These are phyloP conservation scores for Sindora glabra DNA, from an alignment of 306 rosid genomes.

Conservation along the genomic window DNA sequence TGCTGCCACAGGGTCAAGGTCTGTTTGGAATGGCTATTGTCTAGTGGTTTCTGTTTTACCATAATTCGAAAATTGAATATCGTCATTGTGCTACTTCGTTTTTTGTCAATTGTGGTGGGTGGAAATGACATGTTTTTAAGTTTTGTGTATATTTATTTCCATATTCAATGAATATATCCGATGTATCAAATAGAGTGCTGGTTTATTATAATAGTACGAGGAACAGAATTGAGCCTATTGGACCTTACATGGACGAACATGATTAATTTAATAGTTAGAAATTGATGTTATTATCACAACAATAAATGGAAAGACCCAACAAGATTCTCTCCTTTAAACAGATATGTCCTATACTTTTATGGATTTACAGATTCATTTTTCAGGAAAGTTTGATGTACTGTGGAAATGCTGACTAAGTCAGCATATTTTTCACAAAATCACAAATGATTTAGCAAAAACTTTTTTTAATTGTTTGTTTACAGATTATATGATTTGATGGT, in stretches of 20 bases:
- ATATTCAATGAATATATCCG: neutral
- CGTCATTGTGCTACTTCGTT: neutral
- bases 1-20: conserved; percentile 89
- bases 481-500: neutral
- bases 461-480: neutral
- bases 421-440: neutral
- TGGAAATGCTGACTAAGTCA: neutral
- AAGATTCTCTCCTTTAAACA: too few species aligned
- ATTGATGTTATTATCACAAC: too few species aligned
- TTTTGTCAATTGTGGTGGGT: neutral
- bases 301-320: too few species aligned
- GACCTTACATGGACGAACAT: too few species aligned
- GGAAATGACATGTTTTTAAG: neutral
- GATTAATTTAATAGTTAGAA: neutral
- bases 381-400: conserved; percentile 10
- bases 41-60: conserved; percentile 9
- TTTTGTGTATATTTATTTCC: neutral
- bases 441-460: neutral
- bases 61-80: conserved; percentile 8
- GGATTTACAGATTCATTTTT: neutral
- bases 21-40: conserved; percentile 19
- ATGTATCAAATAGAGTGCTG: too few species aligned
- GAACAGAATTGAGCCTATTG: too few species aligned
- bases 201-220: too few species aligned
- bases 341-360: neutral